Evolutionary conservation across 306 rosid genomes (phyloP).

Genomic region (Cyclanthera cordifolia): DNA sequence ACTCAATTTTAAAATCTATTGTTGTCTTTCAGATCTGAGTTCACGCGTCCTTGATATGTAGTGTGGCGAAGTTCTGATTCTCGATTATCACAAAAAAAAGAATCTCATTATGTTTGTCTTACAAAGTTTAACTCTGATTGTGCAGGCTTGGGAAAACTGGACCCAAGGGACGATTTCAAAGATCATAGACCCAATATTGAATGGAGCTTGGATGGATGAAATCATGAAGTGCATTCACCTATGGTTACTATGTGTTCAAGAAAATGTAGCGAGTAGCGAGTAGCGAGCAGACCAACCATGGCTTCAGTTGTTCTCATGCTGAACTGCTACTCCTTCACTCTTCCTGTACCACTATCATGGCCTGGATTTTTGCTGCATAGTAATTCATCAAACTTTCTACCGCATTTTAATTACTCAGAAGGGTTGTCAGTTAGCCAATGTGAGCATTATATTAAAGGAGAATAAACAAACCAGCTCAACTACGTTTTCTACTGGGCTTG

Average conservation of each 20-base stretch:
- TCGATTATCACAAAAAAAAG: too few relatives aligned
- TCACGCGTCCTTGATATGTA: neutral
- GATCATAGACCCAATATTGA: neutral
- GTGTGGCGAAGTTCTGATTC: too few relatives aligned
- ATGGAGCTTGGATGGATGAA: neutral
- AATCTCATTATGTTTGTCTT: neutral
- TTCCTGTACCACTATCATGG: neutral
- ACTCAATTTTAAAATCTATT: too few relatives aligned
- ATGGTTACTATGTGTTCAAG: slow-evolving; percentile 2
- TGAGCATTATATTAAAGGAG: neutral
- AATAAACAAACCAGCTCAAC: neutral
- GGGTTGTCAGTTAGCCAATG: neutral
- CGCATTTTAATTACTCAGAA: neutral
- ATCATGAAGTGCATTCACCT: neutral
- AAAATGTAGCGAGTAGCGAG: neutral
- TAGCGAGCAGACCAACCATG: slow-evolving; percentile 6
- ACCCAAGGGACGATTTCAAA: neutral
- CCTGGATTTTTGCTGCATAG: slow-evolving; percentile 2
- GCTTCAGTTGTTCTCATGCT: slow-evolving; percentile 5
- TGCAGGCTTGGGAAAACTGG: slow-evolving; percentile 9
- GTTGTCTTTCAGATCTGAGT: too few relatives aligned
- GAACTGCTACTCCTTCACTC: neutral
- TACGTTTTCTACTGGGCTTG: too few relatives aligned
- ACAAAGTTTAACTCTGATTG: neutral
- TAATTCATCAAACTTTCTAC: neutral